Evolutionary conservation across 306 rosid species (phyloP).

Genomic region (Cucurbita ficifolia): DNA sequence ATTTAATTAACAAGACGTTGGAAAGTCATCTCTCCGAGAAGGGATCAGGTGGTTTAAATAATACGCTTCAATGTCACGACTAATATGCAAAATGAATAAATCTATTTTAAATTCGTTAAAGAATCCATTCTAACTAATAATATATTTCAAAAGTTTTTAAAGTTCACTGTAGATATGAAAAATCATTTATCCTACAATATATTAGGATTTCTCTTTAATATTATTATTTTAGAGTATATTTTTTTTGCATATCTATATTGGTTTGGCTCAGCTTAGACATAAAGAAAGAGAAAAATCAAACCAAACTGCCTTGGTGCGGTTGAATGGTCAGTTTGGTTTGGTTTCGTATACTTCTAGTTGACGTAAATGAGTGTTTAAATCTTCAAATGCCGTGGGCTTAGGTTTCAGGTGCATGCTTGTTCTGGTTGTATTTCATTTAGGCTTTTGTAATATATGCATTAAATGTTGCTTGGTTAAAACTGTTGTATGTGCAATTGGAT

Average conservation of each 20-base stretch:
- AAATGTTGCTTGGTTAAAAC: background rate
- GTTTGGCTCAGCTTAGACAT: background rate
- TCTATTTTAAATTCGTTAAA: background rate
- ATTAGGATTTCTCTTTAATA: background rate
- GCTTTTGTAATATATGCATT: background rate
- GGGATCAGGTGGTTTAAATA: constrained; percentile 19
- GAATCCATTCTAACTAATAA: background rate
- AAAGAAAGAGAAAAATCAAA: background rate
- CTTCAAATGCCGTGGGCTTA: background rate
- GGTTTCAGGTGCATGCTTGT: background rate
- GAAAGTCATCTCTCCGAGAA: constrained; percentile 29
- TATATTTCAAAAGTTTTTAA: background rate
- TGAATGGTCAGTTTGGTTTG: background rate
- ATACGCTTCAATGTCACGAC: background rate
- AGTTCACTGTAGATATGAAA: background rate
- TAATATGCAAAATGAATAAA: background rate
- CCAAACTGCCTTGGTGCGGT: background rate
- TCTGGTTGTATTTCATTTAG: background rate
- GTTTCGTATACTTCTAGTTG: background rate
- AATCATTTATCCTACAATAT: background rate
- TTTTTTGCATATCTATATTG: background rate
- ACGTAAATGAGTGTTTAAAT: background rate
- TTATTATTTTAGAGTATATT: background rate
- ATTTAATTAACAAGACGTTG: constrained; percentile 52
- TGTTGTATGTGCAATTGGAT: background rate